These are phyloP conservation scores for Mortierella antarctica DNA, from an alignment of 192 early-diverging fungal genomes.

Conservation along the genomic window DNA sequence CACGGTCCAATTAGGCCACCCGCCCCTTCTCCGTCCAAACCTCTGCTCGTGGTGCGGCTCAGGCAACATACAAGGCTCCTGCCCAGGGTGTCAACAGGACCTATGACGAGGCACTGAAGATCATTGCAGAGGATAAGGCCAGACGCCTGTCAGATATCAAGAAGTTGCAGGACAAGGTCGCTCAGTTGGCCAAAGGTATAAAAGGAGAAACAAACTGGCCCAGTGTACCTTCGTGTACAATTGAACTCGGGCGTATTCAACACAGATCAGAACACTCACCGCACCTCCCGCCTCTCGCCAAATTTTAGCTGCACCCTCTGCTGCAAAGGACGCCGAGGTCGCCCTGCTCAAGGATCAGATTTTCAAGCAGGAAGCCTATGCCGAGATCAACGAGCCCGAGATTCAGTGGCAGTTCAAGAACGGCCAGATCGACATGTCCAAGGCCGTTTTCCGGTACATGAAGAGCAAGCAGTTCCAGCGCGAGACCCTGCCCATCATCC, in stretches of 20 bases:
- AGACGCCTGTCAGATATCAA: constrained; percentile 59
- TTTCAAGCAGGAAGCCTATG: constrained; percentile 67
- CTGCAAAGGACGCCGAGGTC: constrained; percentile 54
- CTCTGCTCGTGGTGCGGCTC: constrained; percentile 11
- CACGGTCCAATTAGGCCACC: constrained; percentile 12
- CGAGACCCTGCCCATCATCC: constrained; percentile 56
- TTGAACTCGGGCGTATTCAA: neutral
- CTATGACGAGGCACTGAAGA: constrained; percentile 81
- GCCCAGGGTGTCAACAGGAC: constrained; percentile 71
- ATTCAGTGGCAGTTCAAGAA: constrained; percentile 73
- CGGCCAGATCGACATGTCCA: constrained; percentile 71
- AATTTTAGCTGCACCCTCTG: constrained; percentile 42
- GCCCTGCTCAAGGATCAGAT: constrained; percentile 60
- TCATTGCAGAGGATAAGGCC: constrained; percentile 70
- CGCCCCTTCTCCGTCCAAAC: constrained; percentile 42
- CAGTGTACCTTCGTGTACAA: neutral
- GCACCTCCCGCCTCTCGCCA: neutral
- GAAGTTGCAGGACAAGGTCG: constrained; percentile 53
- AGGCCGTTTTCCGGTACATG: constrained; percentile 78
- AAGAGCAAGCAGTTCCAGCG: constrained; percentile 68
- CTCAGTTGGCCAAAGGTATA: constrained; percentile 52
- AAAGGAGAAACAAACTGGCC: neutral
- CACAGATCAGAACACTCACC: neutral
- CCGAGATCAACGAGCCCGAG: constrained; percentile 76
- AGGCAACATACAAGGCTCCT: constrained; percentile 59